A percentile compares a stretch with the other conserved stretches of the same genome.
These are phyloP conservation scores for Verruconis gallopava DNA, from an alignment of 2,329 filamentous ascomycete genomes.

Conservation along the genomic window DNA sequence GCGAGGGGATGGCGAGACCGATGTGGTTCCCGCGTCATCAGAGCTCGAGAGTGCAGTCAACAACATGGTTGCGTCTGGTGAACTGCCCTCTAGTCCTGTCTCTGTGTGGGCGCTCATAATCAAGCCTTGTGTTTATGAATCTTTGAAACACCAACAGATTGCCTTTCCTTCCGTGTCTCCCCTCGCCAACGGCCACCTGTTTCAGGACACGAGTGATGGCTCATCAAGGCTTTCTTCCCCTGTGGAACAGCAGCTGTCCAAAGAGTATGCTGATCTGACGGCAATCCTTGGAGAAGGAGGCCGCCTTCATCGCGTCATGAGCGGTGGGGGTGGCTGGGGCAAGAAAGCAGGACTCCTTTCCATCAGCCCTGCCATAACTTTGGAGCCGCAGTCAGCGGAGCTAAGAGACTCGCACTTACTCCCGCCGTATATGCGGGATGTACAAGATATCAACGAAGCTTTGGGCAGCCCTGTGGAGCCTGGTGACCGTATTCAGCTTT, in stretches of 20 bases:
- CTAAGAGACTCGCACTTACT: constrained; percentile 5
- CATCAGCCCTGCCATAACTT: constrained; percentile 45
- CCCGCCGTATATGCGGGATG: constrained; percentile 4
- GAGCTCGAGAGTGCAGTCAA: constrained; percentile 58
- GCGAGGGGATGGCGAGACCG: constrained; percentile 25
- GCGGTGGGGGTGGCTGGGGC: constrained; percentile 77
- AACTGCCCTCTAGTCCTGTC: constrained; percentile 34
- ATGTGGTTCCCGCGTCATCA: constrained; percentile 48
- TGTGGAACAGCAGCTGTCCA: neutral
- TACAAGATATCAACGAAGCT: constrained; percentile 1
- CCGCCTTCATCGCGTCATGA: constrained; percentile 44
- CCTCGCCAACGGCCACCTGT: constrained; percentile 11
- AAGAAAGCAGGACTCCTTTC: constrained; percentile 66
- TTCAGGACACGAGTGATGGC: no score
- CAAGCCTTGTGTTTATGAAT: constrained; percentile 22
- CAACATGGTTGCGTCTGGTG: constrained; percentile 36
- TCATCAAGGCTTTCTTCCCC: no score
- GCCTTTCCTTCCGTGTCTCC: neutral
- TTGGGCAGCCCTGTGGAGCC: constrained; percentile 1
- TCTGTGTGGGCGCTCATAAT: constrained; percentile 63
- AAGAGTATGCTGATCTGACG: neutral
- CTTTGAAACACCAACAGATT: neutral
- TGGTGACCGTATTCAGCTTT: constrained; percentile 19
- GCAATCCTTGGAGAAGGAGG: constrained; percentile 16
- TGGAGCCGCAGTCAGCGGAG: constrained; percentile 20